A percentile compares a stretch with the other conserved stretches of the same genome.
Evolutionary conservation across 106 monocot species (phyloP).

Genomic region (Alisma plantagoaquatica): DNA sequence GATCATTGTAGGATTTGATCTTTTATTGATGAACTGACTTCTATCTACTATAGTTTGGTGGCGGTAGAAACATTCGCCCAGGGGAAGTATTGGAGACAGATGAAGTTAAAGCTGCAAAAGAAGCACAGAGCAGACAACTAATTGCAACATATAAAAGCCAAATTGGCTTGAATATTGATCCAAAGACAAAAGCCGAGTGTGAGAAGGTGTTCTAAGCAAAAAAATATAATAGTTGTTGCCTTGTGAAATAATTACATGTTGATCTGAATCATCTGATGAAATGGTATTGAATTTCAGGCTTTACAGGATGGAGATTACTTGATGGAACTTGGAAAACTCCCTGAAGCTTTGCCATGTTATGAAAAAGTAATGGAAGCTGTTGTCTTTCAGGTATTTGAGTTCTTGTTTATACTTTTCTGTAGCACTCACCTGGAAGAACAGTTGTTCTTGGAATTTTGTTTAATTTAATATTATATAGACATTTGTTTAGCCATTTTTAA

Average conservation of each 20-base stretch:
- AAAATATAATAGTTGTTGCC: background rate
- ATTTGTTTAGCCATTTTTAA: too few relatives aligned
- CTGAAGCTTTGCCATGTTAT: conserved; percentile 71
- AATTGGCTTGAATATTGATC: conserved; percentile 60
- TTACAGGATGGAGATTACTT: conserved; percentile 72
- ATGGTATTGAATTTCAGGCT: conserved; percentile 34
- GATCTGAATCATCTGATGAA: too few relatives aligned
- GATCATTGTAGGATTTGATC: too few relatives aligned
- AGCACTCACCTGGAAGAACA: too few relatives aligned
- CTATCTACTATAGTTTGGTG: conserved; percentile 93
- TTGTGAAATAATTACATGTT: too few relatives aligned
- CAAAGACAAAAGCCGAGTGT: conserved; percentile 74
- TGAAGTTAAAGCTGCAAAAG: conserved; percentile 67
- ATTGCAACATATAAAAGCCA: conserved; percentile 62
- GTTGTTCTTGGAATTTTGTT: too few relatives aligned
- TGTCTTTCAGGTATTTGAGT: conserved; percentile 56
- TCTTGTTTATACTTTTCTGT: too few relatives aligned
- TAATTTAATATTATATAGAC: too few relatives aligned
- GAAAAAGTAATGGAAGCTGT: conserved; percentile 72
- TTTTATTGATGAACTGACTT: too few relatives aligned
- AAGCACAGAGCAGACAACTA: conserved; percentile 52
- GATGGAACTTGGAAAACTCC: conserved; percentile 76
- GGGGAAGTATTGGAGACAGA: conserved; percentile 59
- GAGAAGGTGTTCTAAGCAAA: conserved; percentile 45
- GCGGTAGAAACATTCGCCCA: conserved; percentile 63